These are phyloP conservation scores for Metarhizium rileyi DNA, from an alignment of 2,329 filamentous ascomycete species.

Conservation along the genomic window DNA sequence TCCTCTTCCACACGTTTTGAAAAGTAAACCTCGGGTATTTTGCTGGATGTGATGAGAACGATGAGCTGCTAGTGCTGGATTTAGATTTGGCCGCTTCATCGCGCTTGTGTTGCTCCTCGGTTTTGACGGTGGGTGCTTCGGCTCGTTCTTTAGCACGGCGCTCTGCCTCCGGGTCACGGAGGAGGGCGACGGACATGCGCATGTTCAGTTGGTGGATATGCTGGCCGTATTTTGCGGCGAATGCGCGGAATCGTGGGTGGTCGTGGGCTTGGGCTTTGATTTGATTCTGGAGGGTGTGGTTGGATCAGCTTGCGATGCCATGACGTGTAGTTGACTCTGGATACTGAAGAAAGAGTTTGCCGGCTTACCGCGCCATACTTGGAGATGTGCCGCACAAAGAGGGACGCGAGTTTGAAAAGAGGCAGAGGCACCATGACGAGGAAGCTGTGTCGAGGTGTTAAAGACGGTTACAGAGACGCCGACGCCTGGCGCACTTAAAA, in stretches of 20 bases:
- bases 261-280: slow-evolving; percentile 59
- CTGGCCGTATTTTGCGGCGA: slow-evolving; percentile 54
- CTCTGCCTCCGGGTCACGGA: slow-evolving; percentile 49
- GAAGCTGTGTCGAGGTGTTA: too few relatives aligned
- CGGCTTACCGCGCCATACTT: slow-evolving; percentile 58
- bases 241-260: slow-evolving; percentile 48
- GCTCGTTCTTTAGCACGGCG: slow-evolving; percentile 51
- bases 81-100: slow-evolving; percentile 39
- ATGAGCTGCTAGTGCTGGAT: slow-evolving; percentile 11
- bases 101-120: slow-evolving; percentile 47
- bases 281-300: slow-evolving; percentile 43
- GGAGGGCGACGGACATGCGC: slow-evolving; percentile 48
- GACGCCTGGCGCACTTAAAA: too few relatives aligned
- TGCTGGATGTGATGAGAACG: slow-evolving; percentile 7
- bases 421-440: slow-evolving; percentile 54
- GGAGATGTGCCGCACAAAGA: slow-evolving; percentile 56
- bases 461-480: neutral
- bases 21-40: slow-evolving; percentile 20
- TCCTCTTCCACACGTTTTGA: slow-evolving; percentile 50
- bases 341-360: neutral
- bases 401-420: slow-evolving; percentile 55
- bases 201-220: slow-evolving; percentile 58
- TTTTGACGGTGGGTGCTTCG: slow-evolving; percentile 55
- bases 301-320: slow-evolving; percentile 10
- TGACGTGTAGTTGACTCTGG: neutral